These are phyloP conservation scores for Ascosphaera apis DNA, from an alignment of 2,329 filamentous ascomycete genomes.

Conservation along the genomic window DNA sequence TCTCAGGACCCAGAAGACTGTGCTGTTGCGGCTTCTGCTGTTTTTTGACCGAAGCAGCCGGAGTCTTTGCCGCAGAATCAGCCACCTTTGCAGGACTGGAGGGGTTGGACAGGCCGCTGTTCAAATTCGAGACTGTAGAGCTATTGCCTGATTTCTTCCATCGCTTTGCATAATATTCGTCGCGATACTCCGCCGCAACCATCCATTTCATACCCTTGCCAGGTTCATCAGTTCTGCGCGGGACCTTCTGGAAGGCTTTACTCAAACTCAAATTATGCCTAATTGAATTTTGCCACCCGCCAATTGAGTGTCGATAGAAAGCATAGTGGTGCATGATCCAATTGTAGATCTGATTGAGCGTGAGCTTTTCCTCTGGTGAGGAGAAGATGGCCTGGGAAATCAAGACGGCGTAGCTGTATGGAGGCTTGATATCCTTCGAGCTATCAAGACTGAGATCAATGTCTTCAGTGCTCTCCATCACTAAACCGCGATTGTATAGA, in stretches of 20 bases:
- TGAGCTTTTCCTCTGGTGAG: slow-evolving; percentile 67
- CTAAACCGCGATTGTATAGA: slow-evolving; percentile 26
- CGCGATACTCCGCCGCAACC: slow-evolving; percentile 59
- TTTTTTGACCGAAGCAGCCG: slow-evolving; percentile 18
- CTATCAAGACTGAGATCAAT: slow-evolving; percentile 47
- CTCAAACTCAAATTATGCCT: slow-evolving; percentile 89
- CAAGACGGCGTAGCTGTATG: slow-evolving; percentile 88
- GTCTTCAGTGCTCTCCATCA: slow-evolving; percentile 30
- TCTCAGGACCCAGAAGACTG: slow-evolving; percentile 5
- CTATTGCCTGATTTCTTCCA: slow-evolving; percentile 18
- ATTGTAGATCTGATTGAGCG: slow-evolving; percentile 76
- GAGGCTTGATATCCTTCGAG: slow-evolving; percentile 79
- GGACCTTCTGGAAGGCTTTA: slow-evolving; percentile 83
- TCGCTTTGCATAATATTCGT: slow-evolving; percentile 63
- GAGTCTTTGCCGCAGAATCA: slow-evolving; percentile 6
- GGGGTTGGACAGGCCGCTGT: slow-evolving; percentile 8
- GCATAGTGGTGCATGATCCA: slow-evolving; percentile 82
- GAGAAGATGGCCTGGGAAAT: slow-evolving; percentile 91
- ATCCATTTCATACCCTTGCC: slow-evolving; percentile 99
- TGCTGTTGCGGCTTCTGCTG: slow-evolving; percentile 5
- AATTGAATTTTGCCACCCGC: slow-evolving; percentile 96
- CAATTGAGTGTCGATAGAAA: slow-evolving; percentile 68
- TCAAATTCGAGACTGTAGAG: slow-evolving; percentile 14
- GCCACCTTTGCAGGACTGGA: slow-evolving; percentile 15
- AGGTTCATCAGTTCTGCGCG: slow-evolving; percentile 77